Evolutionary conservation across 371 early-diverging fungal genomes (phyloP).

Genomic region (Mucor racemosus): DNA sequence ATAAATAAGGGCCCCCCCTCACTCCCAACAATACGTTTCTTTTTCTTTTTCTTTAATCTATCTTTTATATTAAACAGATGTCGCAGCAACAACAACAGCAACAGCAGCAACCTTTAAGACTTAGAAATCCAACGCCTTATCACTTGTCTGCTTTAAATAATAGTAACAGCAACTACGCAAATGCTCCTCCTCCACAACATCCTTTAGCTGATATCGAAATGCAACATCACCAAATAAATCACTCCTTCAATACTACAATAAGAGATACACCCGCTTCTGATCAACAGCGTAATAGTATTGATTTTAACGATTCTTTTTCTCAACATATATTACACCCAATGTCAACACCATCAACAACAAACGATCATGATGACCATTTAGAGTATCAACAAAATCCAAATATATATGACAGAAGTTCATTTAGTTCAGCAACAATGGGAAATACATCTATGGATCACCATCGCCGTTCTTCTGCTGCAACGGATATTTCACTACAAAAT

Average conservation of each 20-base stretch:
- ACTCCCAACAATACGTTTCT: background rate
- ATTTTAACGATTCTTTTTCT: conserved; percentile 30
- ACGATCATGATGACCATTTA: conserved; percentile 17
- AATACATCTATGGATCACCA: conserved; percentile 16
- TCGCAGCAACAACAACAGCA: conserved; percentile 7
- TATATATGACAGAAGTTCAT: conserved; percentile 11
- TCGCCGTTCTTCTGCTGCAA: conserved; percentile 22
- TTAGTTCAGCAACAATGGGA: conserved; percentile 8
- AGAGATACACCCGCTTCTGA: conserved; percentile 9
- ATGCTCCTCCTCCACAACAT: background rate
- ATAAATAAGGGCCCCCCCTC: background rate
- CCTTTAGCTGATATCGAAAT: background rate
- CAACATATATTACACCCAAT: conserved; percentile 24
- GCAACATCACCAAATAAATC: background rate
- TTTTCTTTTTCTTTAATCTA: background rate
- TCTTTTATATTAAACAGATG: background rate
- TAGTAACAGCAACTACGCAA: background rate
- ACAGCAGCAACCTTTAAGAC: background rate
- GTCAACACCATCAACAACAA: background rate
- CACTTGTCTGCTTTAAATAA: conserved; percentile 12
- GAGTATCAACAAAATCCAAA: conserved; percentile 4
- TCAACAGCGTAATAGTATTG: conserved; percentile 14
- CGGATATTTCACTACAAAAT: conserved; percentile 17
- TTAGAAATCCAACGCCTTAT: conserved; percentile 17
- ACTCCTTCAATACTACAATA: background rate